Conservation (phyloP, 352 stramenopile species). For the Bremia lactucae region DNA sequence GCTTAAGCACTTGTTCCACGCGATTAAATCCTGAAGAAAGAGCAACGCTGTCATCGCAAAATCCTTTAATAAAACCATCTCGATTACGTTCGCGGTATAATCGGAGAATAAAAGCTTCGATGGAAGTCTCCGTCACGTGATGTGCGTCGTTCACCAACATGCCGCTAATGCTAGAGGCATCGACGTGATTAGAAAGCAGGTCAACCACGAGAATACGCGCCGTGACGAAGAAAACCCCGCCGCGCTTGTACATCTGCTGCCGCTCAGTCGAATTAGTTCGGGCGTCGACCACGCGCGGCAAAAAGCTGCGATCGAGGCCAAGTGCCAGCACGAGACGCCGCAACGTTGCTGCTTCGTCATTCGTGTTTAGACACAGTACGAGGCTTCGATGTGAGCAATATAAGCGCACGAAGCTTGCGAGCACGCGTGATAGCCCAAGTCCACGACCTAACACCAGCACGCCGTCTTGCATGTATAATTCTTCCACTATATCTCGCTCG, state of each 20-base stretch:
- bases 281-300: slow-evolving; percentile 82
- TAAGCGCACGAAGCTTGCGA: slow-evolving; percentile 88
- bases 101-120: slow-evolving; percentile 94
- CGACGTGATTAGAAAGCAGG: slow-evolving; percentile 83
- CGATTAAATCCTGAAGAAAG: slow-evolving; percentile 91
- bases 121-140: slow-evolving; percentile 88
- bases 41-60: slow-evolving; percentile 87
- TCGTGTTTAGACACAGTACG: slow-evolving; percentile 90
- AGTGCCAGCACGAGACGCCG: slow-evolving; percentile 77
- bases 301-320: slow-evolving; percentile 70
- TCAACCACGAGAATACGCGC: slow-evolving; percentile 96
- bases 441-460: slow-evolving; percentile 89
- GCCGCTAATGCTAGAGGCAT: slow-evolving; percentile 82
- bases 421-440: slow-evolving; percentile 75
- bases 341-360: slow-evolving; percentile 73
- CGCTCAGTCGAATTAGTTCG: slow-evolving; percentile 70
- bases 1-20: slow-evolving; percentile 91
- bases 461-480: slow-evolving; percentile 77
- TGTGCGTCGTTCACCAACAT: slow-evolving; percentile 92
- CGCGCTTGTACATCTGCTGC: slow-evolving; percentile 84
- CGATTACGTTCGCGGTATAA: slow-evolving; percentile 87
- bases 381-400: slow-evolving; percentile 75
- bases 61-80: slow-evolving; percentile 93
- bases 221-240: slow-evolving; percentile 91
- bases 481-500: slow-evolving; percentile 58